Evolutionary conservation across 2,329 filamentous ascomycete genomes (phyloP).

Genomic region (Hypomyces rosellus): DNA sequence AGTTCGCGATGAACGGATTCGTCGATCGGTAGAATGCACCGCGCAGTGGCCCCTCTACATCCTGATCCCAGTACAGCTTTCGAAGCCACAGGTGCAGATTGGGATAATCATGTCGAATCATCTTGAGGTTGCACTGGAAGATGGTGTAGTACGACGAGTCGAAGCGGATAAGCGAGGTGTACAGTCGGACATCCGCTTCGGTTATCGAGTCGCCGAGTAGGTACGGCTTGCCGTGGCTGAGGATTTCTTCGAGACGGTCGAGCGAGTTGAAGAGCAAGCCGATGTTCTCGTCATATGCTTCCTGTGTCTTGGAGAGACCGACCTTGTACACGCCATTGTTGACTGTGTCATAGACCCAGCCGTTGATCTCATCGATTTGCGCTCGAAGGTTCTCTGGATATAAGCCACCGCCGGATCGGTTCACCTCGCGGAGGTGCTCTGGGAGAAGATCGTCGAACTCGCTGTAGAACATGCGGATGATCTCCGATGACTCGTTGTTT

Average conservation of each 20-base stretch:
- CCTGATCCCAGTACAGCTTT: slow-evolving; percentile 61
- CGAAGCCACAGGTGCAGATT: slow-evolving; percentile 62
- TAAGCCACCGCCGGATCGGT: slow-evolving; percentile 46
- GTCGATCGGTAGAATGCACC: slow-evolving; percentile 64
- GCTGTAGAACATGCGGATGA: slow-evolving; percentile 75
- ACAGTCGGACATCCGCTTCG: slow-evolving; percentile 63
- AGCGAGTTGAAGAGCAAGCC: slow-evolving; percentile 56
- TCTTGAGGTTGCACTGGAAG: slow-evolving; percentile 58
- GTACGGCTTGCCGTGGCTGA: slow-evolving; percentile 45
- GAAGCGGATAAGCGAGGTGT: slow-evolving; percentile 60
- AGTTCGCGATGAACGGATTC: slow-evolving; percentile 41
- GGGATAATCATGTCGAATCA: slow-evolving; percentile 59
- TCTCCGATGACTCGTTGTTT: slow-evolving; percentile 77
- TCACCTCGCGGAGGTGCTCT: slow-evolving; percentile 44
- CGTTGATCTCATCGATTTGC: slow-evolving; percentile 60
- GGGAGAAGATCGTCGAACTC: slow-evolving; percentile 61
- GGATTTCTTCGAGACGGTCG: slow-evolving; percentile 55
- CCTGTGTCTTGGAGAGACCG: slow-evolving; percentile 61
- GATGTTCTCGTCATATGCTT: slow-evolving; percentile 59
- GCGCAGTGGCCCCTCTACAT: slow-evolving; percentile 23
- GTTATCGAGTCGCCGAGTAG: slow-evolving; percentile 59
- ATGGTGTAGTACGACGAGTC: slow-evolving; percentile 63
- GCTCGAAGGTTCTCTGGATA: slow-evolving; percentile 45
- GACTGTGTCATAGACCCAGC: slow-evolving; percentile 55
- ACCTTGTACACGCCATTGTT: slow-evolving; percentile 48